Base-by-base conservation (phyloP, 129 eudicot species). In the Arctium lappa region DNA sequence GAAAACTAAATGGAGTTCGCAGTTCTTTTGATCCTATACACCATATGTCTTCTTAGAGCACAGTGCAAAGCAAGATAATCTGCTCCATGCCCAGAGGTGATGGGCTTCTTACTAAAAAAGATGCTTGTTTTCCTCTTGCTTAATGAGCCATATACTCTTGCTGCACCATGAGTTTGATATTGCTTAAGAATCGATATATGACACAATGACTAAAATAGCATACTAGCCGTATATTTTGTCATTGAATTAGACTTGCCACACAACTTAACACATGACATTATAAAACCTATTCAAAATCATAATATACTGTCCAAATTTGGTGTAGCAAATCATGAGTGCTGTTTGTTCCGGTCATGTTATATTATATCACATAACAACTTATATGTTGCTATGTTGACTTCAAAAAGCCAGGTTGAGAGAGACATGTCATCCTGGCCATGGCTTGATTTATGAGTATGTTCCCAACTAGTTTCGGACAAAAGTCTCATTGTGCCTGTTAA, bases 51-150 rank as follows among this genome's bases (percentile, higher is more conserved):
- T 56, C 65, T 15, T 56, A 56, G 65, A 56, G 65, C 65, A 16
- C 7, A 4, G 65, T 56, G 65, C 65, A 74, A 40, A 62, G 22
- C 78, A 60, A 39, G 72, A 82, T 39, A 12, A n/a, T 80, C 29
- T 72, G 46, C 80, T 74, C 27, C 50, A 16, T 74, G 22, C 66
- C 22, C 48, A 37, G 63, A 73, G 74, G 78, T 81, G 34, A 29
- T 74, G 80, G 34, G 18, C 44, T 6, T 73, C 42, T 62, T 74
- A 13, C 37, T 33, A 78, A n/a, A 13, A 30, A 4, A 42, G 27
- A 81, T 81, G 79, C 74, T 73, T 74, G 33, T 81, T 56, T 63
- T 37, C 31, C 7, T 9, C 46, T 74, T 62, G 75, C 80, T 82
- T 9, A 37, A 42, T 6, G 37, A 31, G 42, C 30, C 76, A 32